Evolutionary conservation across 2,329 filamentous ascomycete species (phyloP).

Genomic region (Metarhizium album): DNA sequence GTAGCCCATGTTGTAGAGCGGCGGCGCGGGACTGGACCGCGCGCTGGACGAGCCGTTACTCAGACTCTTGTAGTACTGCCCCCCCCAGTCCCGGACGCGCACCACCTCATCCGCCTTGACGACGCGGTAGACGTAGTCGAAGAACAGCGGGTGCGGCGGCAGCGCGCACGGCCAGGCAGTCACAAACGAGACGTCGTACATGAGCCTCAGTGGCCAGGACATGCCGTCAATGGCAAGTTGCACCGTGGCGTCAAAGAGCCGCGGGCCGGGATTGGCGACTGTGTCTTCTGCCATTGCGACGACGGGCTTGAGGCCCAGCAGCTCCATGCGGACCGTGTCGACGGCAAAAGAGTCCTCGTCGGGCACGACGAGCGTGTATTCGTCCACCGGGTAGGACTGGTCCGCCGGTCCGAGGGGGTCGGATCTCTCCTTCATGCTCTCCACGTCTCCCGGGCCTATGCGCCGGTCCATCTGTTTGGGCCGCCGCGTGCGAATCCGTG

Average conservation of each 20-base stretch:
- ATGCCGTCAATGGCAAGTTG: constrained; percentile 54
- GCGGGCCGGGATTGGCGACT: constrained; percentile 21
- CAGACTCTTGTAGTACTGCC: constrained; percentile 24
- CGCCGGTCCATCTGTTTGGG: constrained; percentile 35
- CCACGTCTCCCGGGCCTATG: constrained; percentile 48
- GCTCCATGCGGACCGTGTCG: constrained; percentile 60
- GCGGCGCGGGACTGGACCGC: constrained; percentile 24
- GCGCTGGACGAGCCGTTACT: constrained; percentile 18
- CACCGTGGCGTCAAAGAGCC: constrained; percentile 48
- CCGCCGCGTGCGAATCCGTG: constrained; percentile 51
- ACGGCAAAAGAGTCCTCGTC: constrained; percentile 45
- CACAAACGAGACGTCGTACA: constrained; percentile 56
- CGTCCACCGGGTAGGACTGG: constrained; percentile 51
- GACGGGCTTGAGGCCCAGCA: constrained; percentile 45
- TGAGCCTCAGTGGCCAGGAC: constrained; percentile 52
- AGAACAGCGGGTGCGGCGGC: constrained; percentile 60
- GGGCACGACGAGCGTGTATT: constrained; percentile 53
- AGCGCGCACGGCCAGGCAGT: constrained; percentile 53
- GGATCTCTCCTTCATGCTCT: constrained; percentile 55
- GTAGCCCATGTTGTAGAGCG: constrained; percentile 8
- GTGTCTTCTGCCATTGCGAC: constrained; percentile 18
- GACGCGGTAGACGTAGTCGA: constrained; percentile 53
- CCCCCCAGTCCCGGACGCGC: constrained; percentile 54
- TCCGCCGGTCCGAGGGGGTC: constrained; percentile 57
- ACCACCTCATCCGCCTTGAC: constrained; percentile 56